phyloP scores from a whole-genome alignment of 345 rosid species.

The Populus nigra region DNA sequence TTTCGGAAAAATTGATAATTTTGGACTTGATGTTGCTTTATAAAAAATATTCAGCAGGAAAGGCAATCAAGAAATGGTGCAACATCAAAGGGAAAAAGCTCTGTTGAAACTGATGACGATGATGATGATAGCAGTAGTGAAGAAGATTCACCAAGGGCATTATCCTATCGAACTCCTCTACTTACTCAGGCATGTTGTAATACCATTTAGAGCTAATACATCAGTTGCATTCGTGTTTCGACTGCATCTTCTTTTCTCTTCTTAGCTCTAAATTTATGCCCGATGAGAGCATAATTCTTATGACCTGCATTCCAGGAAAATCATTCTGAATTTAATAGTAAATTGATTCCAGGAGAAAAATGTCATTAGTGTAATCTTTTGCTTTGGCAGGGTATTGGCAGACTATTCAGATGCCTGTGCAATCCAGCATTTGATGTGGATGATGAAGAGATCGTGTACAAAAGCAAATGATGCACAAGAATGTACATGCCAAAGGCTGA shows the following conservation, averaged over 20 bases:
- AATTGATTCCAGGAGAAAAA: background rate
- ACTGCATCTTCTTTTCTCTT: background rate
- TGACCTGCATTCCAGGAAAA: background rate
- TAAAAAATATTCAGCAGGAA: constrained; percentile 39
- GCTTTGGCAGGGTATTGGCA: constrained; percentile 71
- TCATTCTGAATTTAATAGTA: background rate
- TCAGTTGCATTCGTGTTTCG: background rate
- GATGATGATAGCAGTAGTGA: constrained; percentile 74
- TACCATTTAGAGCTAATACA: background rate
- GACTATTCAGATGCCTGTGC: constrained; percentile 95
- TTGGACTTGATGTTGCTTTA: background rate
- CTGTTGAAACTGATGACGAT: constrained; percentile 50
- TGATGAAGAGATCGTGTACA: constrained; percentile 86
- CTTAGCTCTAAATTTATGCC: background rate
- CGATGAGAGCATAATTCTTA: background rate
- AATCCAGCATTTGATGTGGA: constrained; percentile 95
- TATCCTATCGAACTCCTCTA: constrained; percentile 78
- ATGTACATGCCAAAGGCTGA: background rate
- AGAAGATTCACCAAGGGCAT: constrained; percentile 58
- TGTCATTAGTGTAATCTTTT: background rate
- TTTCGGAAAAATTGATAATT: background rate
- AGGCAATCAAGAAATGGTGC: constrained; percentile 46
- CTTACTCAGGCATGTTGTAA: constrained; percentile 64
- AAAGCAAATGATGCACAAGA: constrained; percentile 49
- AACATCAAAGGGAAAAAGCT: constrained; percentile 50